Conservation (phyloP, 2,329 filamentous ascomycete genomes). For the Neonectria punicea region DNA sequence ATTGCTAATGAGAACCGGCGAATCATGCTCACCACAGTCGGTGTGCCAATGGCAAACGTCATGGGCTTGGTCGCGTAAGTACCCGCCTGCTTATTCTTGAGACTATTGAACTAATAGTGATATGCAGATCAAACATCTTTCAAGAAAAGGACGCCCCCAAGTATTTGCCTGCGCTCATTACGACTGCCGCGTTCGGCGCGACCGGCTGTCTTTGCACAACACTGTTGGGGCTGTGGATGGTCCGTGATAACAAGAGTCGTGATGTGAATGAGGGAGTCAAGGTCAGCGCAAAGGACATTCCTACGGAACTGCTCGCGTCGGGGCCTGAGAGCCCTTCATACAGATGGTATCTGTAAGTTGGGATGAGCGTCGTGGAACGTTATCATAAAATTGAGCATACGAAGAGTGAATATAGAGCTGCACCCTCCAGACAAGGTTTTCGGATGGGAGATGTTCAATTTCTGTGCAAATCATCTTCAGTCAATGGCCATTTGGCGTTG, state of each 20-base stretch:
- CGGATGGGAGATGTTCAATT: background rate
- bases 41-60: conserved; percentile 79
- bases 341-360: conserved; percentile 18
- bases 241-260: conserved; percentile 18
- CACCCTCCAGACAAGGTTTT: background rate
- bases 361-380: background rate
- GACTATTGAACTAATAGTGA: background rate
- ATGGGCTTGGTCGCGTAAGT: conserved; percentile 55
- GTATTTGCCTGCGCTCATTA: conserved; percentile 21
- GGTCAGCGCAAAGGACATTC: conserved; percentile 19
- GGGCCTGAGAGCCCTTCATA: conserved; percentile 21
- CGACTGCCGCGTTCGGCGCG: conserved; percentile 23
- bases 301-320: conserved; percentile 17
- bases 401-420: background rate
- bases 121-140: conserved; percentile 23
- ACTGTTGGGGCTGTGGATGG: conserved; percentile 21
- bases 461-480: background rate
- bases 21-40: conserved; percentile 75
- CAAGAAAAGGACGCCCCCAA: conserved; percentile 24
- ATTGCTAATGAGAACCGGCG: conserved; percentile 80
- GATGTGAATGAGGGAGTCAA: conserved; percentile 19
- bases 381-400: background rate
- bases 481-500: too few relatives aligned
- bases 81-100: background rate
- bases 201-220: conserved; percentile 16